A percentile compares a stretch with the other conserved stretches of the same genome.
Conservation (phyloP, 768 basidiomycete genomes). For the Termitomyces sp. region DNA sequence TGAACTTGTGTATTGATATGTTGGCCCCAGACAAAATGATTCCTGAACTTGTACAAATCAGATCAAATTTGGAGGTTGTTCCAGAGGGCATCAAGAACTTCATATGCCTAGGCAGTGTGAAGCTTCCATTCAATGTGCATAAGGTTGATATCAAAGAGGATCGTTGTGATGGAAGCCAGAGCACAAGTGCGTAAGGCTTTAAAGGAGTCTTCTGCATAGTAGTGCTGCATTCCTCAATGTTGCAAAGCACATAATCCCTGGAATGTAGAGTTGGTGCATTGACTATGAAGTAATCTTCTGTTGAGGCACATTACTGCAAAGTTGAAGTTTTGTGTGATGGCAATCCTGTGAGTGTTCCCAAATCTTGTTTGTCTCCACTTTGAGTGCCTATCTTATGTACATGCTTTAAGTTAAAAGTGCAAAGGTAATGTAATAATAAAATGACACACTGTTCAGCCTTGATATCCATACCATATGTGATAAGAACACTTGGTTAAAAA, state of each 20-base stretch:
- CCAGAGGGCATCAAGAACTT: no score
- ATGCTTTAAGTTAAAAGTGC: not conserved
- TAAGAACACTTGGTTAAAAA: constrained; percentile 1
- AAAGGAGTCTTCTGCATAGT: not conserved
- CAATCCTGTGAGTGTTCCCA: constrained; percentile 6
- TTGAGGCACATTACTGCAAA: constrained; percentile 4
- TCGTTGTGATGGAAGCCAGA: constrained; percentile 1
- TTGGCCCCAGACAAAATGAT: constrained; percentile 6
- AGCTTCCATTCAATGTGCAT: constrained; percentile 10
- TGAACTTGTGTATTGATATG: constrained; percentile 6
- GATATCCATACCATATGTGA: constrained; percentile 10
- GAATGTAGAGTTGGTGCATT: constrained; percentile 15
- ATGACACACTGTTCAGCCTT: constrained; percentile 17
- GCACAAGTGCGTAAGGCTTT: not conserved
- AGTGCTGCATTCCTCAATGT: not conserved
- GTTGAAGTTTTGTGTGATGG: constrained; percentile 8
- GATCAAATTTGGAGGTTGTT: constrained; percentile 1
- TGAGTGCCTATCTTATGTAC: constrained; percentile 5
- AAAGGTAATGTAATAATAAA: not conserved
- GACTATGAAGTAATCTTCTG: constrained; percentile 13
- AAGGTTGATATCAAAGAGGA: not conserved
- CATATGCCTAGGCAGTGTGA: constrained; percentile 8
- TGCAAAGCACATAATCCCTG: not conserved
- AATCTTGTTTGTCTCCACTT: not conserved
- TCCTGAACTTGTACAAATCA: constrained; percentile 7